Conservation (phyloP, 73 alveolate species). For the Paramecium tetraurelia region DNA sequence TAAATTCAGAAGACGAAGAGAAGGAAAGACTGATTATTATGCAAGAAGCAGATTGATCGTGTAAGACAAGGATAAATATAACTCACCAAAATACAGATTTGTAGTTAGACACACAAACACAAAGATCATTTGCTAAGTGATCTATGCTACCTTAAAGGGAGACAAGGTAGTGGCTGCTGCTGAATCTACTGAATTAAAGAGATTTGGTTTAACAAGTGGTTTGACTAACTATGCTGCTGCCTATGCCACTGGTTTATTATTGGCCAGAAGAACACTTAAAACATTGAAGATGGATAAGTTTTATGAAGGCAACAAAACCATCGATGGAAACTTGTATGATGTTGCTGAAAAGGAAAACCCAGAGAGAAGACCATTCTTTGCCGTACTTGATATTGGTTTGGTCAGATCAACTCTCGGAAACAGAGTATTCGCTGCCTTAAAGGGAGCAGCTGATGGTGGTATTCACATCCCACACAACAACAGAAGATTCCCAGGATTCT, state of each 20-base stretch:
- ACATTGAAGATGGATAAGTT: conserved; percentile 88
- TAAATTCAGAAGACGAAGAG: conserved; percentile 98
- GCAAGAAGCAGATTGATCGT: conserved; percentile 97
- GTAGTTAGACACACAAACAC: conserved; percentile 99
- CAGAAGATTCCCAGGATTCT: conserved; percentile 99
- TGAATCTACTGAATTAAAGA: conserved; percentile 91
- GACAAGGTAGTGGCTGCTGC: conserved; percentile 97
- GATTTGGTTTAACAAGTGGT: conserved; percentile 97
- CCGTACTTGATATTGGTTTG: conserved; percentile 98
- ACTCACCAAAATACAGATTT: conserved; percentile 99
- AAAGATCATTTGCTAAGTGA: conserved; percentile 94
- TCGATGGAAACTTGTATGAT: conserved; percentile 94
- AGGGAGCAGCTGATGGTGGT: conserved; percentile 99
- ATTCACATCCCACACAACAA: conserved; percentile 97
- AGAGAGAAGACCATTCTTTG: conserved; percentile 97
- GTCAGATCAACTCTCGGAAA: conserved; percentile 99
- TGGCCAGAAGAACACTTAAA: conserved; percentile 97
- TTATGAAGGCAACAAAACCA: conserved; percentile 88
- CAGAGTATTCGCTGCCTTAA: conserved; percentile 99
- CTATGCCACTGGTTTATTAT: conserved; percentile 99
- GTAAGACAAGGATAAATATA: conserved; percentile 99
- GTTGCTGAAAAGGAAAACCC: conserved; percentile 72
- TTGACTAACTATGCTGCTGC: conserved; percentile 99
- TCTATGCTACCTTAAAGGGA: conserved; percentile 96
- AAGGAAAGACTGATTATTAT: conserved; percentile 99